Conservation (phyloP, 805 yeast genomes). For the Cyberlindnera americana region DNA sequence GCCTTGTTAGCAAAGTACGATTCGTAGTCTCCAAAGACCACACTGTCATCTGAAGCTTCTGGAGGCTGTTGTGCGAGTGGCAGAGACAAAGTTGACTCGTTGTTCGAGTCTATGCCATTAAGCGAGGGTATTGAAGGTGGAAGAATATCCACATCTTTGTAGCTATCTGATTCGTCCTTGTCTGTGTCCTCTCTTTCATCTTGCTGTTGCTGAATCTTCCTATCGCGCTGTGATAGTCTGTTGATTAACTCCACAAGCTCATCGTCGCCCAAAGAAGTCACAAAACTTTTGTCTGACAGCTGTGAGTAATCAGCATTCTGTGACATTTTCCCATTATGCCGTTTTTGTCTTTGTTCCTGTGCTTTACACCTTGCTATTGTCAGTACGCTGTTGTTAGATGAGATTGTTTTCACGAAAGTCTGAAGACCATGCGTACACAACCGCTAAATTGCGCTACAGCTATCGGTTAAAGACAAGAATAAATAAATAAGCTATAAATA, state of each 20-base stretch:
- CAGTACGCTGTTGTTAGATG: no score
- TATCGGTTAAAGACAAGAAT: neutral
- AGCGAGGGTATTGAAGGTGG: no score
- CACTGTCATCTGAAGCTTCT: neutral
- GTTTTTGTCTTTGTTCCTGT: neutral
- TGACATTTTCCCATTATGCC: constrained; percentile 11
- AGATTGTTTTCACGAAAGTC: no score
- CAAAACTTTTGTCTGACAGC: constrained; percentile 16
- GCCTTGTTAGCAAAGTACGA: constrained; percentile 61
- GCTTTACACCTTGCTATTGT: no score
- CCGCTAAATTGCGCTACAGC: no score
- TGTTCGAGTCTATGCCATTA: no score
- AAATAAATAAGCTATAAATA: neutral
- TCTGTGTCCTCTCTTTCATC: neutral
- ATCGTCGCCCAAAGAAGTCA: constrained; percentile 36
- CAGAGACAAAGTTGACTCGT: constrained; percentile 13
- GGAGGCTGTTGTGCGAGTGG: constrained; percentile 15
- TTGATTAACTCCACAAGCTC: constrained; percentile 37
- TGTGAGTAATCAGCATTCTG: constrained; percentile 11
- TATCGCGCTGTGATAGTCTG: constrained; percentile 28
- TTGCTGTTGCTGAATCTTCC: constrained; percentile 4
- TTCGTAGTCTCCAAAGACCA: constrained; percentile 61
- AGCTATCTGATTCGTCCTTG: neutral
- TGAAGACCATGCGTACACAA: no score
- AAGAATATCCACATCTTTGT: no score